Percentiles rank a stretch among this genome's conserved stretches.
Evolutionary conservation across 345 rosid genomes (phyloP).

Genomic region (Psidium friedrichsthalianum): DNA sequence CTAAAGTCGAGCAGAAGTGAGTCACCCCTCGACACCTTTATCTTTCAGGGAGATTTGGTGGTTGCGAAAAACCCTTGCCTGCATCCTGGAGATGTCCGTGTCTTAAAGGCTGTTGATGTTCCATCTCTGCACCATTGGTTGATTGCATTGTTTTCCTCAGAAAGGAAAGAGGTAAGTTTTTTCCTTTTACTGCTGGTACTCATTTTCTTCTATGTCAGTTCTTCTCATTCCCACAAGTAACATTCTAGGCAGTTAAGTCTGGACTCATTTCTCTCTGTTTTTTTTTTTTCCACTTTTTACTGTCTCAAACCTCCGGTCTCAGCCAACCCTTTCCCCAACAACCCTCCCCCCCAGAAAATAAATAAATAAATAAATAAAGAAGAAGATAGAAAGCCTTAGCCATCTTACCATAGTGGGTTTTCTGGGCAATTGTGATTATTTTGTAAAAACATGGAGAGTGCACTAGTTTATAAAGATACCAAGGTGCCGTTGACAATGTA

Average conservation of each 20-base stretch:
- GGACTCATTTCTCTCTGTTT: conserved; percentile 1
- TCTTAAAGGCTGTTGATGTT: conserved; percentile 36
- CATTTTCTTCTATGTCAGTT: neutral
- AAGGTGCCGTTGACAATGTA: neutral
- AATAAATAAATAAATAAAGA: no score
- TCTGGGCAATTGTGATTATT: neutral
- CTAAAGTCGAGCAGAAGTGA: neutral
- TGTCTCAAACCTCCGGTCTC: neutral
- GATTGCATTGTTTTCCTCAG: conserved; percentile 65
- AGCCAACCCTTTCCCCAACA: neutral
- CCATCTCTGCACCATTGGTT: conserved; percentile 48
- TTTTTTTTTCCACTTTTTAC: conserved; percentile 16
- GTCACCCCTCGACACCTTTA: neutral
- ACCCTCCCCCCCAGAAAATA: no score
- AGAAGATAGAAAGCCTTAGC: neutral
- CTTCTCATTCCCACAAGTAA: conserved; percentile 6
- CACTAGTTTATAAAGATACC: neutral
- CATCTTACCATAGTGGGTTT: neutral
- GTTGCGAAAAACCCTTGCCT: conserved; percentile 57
- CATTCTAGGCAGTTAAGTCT: conserved; percentile 24
- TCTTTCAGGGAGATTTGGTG: conserved; percentile 9
- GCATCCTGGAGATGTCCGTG: conserved; percentile 63
- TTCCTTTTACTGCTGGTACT: conserved; percentile 6
- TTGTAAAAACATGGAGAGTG: neutral
- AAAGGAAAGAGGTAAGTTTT: conserved; percentile 42